Evolutionary conservation across 2,329 filamentous ascomycete species (phyloP).

Genomic region (Ophiocordyceps camponoti-rufipedis): DNA sequence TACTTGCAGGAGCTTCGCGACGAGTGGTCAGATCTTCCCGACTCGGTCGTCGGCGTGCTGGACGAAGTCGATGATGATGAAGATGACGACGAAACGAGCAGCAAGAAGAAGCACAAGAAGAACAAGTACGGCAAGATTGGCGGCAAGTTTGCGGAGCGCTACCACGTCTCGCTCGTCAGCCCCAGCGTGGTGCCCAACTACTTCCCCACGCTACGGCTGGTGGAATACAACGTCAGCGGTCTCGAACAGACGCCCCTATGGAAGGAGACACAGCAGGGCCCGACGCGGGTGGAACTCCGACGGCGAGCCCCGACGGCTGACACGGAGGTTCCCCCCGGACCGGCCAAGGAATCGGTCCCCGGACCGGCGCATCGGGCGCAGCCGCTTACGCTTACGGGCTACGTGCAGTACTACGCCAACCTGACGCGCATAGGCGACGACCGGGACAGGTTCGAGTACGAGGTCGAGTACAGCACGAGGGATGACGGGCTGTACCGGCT

Average conservation of each 20-base stretch:
- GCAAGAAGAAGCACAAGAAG: slow-evolving; percentile 5
- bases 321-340: slow-evolving; percentile 44
- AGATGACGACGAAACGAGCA: slow-evolving; percentile 7
- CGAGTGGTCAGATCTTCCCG: slow-evolving; percentile 61
- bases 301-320: slow-evolving; percentile 13
- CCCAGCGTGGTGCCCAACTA: slow-evolving; percentile 88
- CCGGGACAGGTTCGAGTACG: slow-evolving; percentile 49
- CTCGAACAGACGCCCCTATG: slow-evolving; percentile 39
- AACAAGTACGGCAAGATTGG: slow-evolving; percentile 47
- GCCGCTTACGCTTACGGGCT: slow-evolving; percentile 58
- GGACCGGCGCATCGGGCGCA: slow-evolving; percentile 86
- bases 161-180: slow-evolving; percentile 60
- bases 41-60: slow-evolving; percentile 16
- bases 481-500: slow-evolving; percentile 59
- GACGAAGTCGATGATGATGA: slow-evolving; percentile 6
- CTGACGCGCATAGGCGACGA: slow-evolving; percentile 54
- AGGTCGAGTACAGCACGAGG: slow-evolving; percentile 76
- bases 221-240: slow-evolving; percentile 82
- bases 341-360: slow-evolving; percentile 52
- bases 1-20: slow-evolving; percentile 66
- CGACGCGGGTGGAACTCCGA: slow-evolving; percentile 10
- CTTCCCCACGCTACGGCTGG: slow-evolving; percentile 74
- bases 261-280: slow-evolving; percentile 20
- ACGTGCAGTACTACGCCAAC: slow-evolving; percentile 87
- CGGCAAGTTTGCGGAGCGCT: slow-evolving; percentile 70